Percentiles rank a stretch among this genome's conserved stretches.
These are phyloP conservation scores for Athelia sp. DNA, from an alignment of 1,284 basidiomycete genomes.

Conservation along the genomic window DNA sequence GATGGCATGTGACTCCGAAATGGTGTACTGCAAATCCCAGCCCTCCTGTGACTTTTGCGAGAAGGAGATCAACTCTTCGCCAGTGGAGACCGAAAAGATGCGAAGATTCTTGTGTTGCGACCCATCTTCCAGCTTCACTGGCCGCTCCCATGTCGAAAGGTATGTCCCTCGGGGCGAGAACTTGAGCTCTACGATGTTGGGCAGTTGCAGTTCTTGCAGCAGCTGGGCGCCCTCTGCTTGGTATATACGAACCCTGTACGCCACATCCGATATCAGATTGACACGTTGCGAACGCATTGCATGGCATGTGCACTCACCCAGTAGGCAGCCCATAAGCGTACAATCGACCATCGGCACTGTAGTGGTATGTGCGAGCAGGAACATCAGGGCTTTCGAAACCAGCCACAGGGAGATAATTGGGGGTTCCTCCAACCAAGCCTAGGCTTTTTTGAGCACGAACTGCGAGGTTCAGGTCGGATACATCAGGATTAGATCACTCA, in stretches of 20 bases:
- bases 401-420: conserved; percentile 66
- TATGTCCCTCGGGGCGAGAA: conserved; percentile 94
- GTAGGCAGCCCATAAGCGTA: conserved; percentile 81
- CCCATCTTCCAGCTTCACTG: conserved; percentile 80
- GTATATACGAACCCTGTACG: conserved; percentile 65
- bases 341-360: conserved; percentile 85
- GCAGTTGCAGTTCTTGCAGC: conserved; percentile 63
- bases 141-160: conserved; percentile 92
- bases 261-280: conserved; percentile 1
- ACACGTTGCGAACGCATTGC: conserved; percentile 9
- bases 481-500: conserved; percentile 8
- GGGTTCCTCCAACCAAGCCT: conserved; percentile 79
- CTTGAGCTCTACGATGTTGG: conserved; percentile 77
- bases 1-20: conserved; percentile 86
- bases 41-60: conserved; percentile 80
- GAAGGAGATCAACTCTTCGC: conserved; percentile 77
- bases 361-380: conserved; percentile 72
- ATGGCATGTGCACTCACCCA: conserved; percentile 43
- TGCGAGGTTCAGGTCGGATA: conserved; percentile 22
- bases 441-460: conserved; percentile 93
- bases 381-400: conserved; percentile 68
- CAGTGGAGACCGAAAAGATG: conserved; percentile 79
- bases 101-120: conserved; percentile 85
- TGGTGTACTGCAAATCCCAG: conserved; percentile 91
- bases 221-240: conserved; percentile 72